A percentile compares a stretch with the other conserved stretches of the same genome.
Evolutionary conservation across 2,329 filamentous ascomycete genomes (phyloP).

Genomic region (Tolypocladium amazonense): DNA sequence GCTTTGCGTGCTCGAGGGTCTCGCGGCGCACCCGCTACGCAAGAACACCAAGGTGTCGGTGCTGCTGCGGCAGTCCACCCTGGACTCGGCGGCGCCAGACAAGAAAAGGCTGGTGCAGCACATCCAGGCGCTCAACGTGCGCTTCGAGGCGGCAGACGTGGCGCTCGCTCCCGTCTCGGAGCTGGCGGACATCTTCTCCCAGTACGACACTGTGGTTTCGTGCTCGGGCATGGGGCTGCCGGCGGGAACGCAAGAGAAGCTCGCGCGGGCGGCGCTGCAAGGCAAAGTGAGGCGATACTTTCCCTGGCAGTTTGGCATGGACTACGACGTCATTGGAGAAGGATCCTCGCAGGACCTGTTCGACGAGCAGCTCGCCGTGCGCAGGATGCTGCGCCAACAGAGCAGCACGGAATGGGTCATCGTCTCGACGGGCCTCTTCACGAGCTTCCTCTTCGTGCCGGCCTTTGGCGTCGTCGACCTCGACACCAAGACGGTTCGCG

Average conservation of each 20-base stretch:
- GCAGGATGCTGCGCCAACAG: conserved; percentile 39
- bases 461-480: conserved; percentile 53
- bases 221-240: conserved; percentile 51
- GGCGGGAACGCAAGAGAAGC: conserved; percentile 44
- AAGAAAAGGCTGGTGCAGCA: conserved; percentile 23
- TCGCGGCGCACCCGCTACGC: conserved; percentile 34
- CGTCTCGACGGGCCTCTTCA: conserved; percentile 60
- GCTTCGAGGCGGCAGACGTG: conserved; percentile 33
- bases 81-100: conserved; percentile 24
- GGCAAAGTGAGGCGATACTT: conserved; percentile 43
- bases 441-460: conserved; percentile 55
- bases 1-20: conserved; percentile 38
- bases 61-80: conserved; percentile 39
- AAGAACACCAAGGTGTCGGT: conserved; percentile 33
- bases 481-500: conserved; percentile 29
- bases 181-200: conserved; percentile 30
- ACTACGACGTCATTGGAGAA: conserved; percentile 54
- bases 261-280: conserved; percentile 42
- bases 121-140: conserved; percentile 26
- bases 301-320: conserved; percentile 66
- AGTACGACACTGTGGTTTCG: conserved; percentile 44
- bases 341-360: conserved; percentile 54
- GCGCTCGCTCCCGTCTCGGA: conserved; percentile 21
- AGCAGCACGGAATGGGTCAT: conserved; percentile 46
- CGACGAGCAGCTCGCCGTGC: conserved; percentile 54